Evolutionary conservation across 2,329 filamentous ascomycete species (phyloP), one percentile per base, ranked within the genome.

Genomic region (Monilinia fructicola): DNA sequence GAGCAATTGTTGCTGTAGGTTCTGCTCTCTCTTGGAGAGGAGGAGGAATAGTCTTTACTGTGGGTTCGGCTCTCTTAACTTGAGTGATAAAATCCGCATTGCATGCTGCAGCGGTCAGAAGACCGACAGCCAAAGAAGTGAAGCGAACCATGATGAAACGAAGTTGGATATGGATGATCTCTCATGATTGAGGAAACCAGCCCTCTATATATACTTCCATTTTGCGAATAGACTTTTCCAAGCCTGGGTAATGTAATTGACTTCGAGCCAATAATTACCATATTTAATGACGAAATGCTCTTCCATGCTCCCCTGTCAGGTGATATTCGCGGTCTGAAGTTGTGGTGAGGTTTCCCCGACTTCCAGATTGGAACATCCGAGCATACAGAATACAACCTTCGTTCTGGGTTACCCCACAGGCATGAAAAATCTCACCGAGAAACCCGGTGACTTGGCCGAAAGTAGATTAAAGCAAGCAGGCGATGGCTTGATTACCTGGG

Each of bases 351-450:
- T 6, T 31, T 35, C 31, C 31, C 31, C 31, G 31, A 35, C 31
- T 35, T 6, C 31, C 31, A 35, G 5, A 35, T 35, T 35, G 31
- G 31, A 35, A 7, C 31, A 35, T 35, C 31, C 31, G 31, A 35
- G 31, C 31, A 35, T 6, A 35, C 1, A 35, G n/a, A n/a, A n/a
- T n/a, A n/a, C n/a, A n/a, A n/a, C n/a, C n/a, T n/a, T n/a, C n/a
- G 5, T 46, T n/a, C 35, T 31, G 9, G 12, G 16, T 48, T 60
- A 48, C 56, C 42, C 28, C 56, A 60, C 5, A 35, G 56, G 35
- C 31, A 31, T 46, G 10, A 23, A 46, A 31, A 31, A 58, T 71
- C 50, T 67, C 63, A 56, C 69, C 70, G 70, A 71, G 48, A 70
- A 54, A 54, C 59, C 40, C 40, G 63, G 66, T 62, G 63, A 54